Base-by-base conservation (phyloP, 176 grass and related monocot species). In the Tuctoria greenei region DNA sequence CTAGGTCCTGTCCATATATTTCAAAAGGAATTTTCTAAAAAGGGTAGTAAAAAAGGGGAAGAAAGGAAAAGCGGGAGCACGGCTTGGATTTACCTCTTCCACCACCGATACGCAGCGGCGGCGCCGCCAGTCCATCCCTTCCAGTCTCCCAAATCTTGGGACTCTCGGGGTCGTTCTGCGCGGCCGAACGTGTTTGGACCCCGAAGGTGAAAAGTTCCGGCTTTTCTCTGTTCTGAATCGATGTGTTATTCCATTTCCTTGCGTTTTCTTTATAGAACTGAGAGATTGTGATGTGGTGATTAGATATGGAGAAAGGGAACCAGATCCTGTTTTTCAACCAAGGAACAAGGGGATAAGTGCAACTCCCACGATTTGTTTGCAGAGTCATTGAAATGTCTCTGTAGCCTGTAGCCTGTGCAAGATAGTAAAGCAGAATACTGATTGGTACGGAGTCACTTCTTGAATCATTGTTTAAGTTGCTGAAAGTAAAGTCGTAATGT, bases 391-490 rank as follows among this genome's bases (percentile, higher is more conserved):
- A 6, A 43, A 26, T 54, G 49, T 4, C 21, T 55, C 63, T 56
- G 15, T 66, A 67, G 38, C 10, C 25, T 46, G 39, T n/a, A 67
- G 38, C 17, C 25, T 46, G 39, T n/a, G n/a, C 20, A 41, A 66
- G 28, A 18, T 54, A n/a, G n/a, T n/a, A 13, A 41, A 13, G 23
- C 5, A 13, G 72, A 31, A 17, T 23, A 47, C 45, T 21, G 26
- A 63, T 46, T 46, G 45, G 17, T n/a, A 35, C 31, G 0, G 26
- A 34, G 44, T 75, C 41, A 47, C 44, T 47, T 63, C 41, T 75
- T 46, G 41, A 21, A 75, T 63, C 41, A 36, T n/a, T 47, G 28
- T 71, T 61, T 70, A 40, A 25, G 40, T 70, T 60, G 41, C 77
- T 79, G 40, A 28, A 47, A 79, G 39, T 50, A 56, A 26, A 43